Evolutionary conservation across 2,329 filamentous ascomycete genomes (phyloP).

Genomic region (Trichoderma sp.): DNA sequence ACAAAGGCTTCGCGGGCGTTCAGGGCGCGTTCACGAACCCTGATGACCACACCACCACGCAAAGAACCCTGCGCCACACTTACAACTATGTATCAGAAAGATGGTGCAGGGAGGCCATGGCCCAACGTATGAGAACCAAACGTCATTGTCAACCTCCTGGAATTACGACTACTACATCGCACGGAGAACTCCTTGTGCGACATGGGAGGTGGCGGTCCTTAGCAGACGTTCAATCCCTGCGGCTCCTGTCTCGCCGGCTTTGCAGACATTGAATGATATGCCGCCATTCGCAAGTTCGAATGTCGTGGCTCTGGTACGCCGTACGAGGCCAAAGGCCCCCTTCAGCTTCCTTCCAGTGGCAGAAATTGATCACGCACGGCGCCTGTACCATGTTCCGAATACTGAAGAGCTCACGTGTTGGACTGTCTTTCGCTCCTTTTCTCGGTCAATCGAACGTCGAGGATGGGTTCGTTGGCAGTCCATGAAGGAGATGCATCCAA

Average conservation of each 20-base stretch:
- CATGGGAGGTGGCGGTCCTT: not conserved
- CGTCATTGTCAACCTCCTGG: not conserved
- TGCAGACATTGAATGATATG: not conserved
- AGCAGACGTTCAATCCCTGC: not conserved
- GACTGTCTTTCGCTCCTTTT: too few relatives aligned
- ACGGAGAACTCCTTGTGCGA: not conserved
- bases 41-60: slow-evolving; percentile 8
- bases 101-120: slow-evolving; percentile 14
- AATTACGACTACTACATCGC: not conserved
- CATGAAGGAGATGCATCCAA: not conserved
- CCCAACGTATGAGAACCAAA: not conserved
- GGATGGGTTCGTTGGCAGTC: not conserved
- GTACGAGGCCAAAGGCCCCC: not conserved
- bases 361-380: not conserved
- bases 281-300: not conserved
- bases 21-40: slow-evolving; percentile 1
- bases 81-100: not conserved
- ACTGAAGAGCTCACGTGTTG: too few relatives aligned
- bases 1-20: slow-evolving; percentile 4
- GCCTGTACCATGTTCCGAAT: not conserved
- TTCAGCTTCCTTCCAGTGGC: not conserved
- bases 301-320: not conserved
- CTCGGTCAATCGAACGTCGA: too few relatives aligned
- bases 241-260: not conserved
- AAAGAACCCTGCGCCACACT: not conserved